Evolutionary conservation across 108 stramenopile species (phyloP), one percentile per base, ranked within the genome.

Genomic region (Fragilaria radians): DNA sequence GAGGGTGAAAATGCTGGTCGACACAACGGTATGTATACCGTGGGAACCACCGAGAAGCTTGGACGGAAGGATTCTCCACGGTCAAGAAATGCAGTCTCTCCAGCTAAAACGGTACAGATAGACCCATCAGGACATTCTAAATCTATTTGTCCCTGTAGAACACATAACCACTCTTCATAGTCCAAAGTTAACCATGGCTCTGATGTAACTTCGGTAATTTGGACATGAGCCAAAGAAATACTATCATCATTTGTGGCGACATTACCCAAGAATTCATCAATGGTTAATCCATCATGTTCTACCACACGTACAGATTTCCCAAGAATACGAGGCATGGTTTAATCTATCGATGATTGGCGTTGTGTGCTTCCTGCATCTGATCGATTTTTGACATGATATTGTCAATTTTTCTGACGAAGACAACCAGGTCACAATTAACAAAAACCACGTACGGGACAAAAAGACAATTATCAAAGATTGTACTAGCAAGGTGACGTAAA

Each of bases 1-100:
- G 81, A 80, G 30, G 89, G 89, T 28, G 48, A 29, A 60, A 91
- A 91, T 5, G 89, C 89, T 2, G 89, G 89, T 28, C 73, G 30
- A 52, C 89, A 91, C 24, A 91, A 64, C 11, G 89, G 84, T 49
- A 88, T 75, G 59, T 91, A 91, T 46, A 73, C 70, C 51, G 83
- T 79, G 48, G 52, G 69, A 1, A 62, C 73, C 24, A 49, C 62
- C 3, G 85, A 81, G 58, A 91, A 87, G 28, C 63, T 61, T 33
- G 85, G 85, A 24, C 68, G 70, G 53, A 91, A 83, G 30, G 84
- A 68, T 46, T 74, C 72, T n/a, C 86, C 86, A 46, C 79, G 80
- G 3, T 57, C 55, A 33, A 91, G 61, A 31, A 79, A 69, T 19
- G 57, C 70, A 0, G 89, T 91, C 48, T 87, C 67, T 3, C 89